phyloP scores from a whole-genome alignment of 768 basidiomycete genomes.

The Boletus vinaceobasis region DNA sequence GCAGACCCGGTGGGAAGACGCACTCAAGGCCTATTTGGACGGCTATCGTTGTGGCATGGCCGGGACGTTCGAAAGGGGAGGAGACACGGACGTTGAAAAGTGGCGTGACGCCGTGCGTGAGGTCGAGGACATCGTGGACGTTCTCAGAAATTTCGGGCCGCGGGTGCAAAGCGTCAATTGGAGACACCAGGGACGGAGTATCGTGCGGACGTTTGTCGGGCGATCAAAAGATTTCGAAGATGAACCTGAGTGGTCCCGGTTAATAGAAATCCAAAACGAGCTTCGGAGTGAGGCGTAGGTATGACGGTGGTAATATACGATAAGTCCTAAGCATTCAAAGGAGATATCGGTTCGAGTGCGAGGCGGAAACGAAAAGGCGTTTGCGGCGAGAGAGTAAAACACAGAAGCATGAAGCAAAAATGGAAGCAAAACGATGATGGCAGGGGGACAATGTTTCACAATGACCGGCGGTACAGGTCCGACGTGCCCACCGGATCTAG shows the following conservation, averaged over 20 bases:
- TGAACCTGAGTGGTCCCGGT: slow-evolving; percentile 75
- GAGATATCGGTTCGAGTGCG: not conserved
- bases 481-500: slow-evolving; percentile 3
- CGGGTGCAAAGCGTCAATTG: slow-evolving; percentile 61
- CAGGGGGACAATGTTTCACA: slow-evolving; percentile 17
- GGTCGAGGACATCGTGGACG: slow-evolving; percentile 80
- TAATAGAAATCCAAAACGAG: slow-evolving; percentile 53
- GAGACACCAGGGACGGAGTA: slow-evolving; percentile 81
- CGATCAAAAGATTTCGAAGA: slow-evolving; percentile 86
- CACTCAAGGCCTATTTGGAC: slow-evolving; percentile 78
- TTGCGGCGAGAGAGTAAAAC: slow-evolving; percentile 11
- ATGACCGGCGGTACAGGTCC: slow-evolving; percentile 4
- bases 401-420: slow-evolving; percentile 8
- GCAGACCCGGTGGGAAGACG: slow-evolving; percentile 70
- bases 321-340: slow-evolving; percentile 1
- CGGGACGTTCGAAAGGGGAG: slow-evolving; percentile 57
- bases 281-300: slow-evolving; percentile 16
- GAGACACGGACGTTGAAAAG: slow-evolving; percentile 61
- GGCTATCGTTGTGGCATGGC: slow-evolving; percentile 75
- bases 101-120: slow-evolving; percentile 79
- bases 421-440: not conserved
- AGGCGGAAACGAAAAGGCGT: not conserved
- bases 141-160: slow-evolving; percentile 81
- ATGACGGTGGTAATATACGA: slow-evolving; percentile 19
- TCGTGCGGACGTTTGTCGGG: slow-evolving; percentile 87